Evolutionary conservation across 1,284 basidiomycete species (phyloP), one percentile per base, ranked within the genome.

Genomic region (Pascua sp.): DNA sequence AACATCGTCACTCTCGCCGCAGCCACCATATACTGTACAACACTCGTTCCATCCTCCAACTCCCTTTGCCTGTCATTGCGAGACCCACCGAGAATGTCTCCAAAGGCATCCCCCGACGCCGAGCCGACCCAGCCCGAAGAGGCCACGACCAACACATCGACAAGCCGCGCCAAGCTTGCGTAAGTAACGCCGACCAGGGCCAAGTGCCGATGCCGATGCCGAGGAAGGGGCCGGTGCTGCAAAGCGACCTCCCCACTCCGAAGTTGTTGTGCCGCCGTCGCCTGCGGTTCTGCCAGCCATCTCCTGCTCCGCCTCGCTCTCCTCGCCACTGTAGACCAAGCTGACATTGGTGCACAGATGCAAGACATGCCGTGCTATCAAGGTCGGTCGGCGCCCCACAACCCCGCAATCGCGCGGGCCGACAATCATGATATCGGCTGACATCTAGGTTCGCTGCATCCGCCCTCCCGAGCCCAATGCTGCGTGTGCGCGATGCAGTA

Each of bases 301-400:
- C 24, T 32, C 24, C 7, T 32, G 24, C 24, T 32, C 24, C 4
- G 24, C 24, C 24, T 32, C 24, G 24, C 24, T 42, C 32, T 38
- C n/a, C n/a, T 17, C 13, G 32, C 17, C 13, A 36, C 11, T 12
- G 32, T 13, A 43, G 17, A 11, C 10, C 13, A 13, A 7, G 40
- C 44, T 49, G 11, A 42, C 49, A 5, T 16, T 40, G 11, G 37
- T 18, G 17, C 5, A 44, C 54, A 67, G 66, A 11, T 67, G 66
- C 42, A 65, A 61, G 17, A 60, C 64, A 3, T 67, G 66, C 54
- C 61, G 66, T n/a, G 58, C 62, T 4, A 67, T 61, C 48, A 67
- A 67, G 56, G 66, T 66, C 44, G 8, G 53, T 50, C 24, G 16
- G 13, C 16, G 36, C 16, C 13, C 42, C 39, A 12, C 47, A n/a